Conservation (phyloP, 2,329 filamentous ascomycete species). For the Lachnellula hyalina region DNA sequence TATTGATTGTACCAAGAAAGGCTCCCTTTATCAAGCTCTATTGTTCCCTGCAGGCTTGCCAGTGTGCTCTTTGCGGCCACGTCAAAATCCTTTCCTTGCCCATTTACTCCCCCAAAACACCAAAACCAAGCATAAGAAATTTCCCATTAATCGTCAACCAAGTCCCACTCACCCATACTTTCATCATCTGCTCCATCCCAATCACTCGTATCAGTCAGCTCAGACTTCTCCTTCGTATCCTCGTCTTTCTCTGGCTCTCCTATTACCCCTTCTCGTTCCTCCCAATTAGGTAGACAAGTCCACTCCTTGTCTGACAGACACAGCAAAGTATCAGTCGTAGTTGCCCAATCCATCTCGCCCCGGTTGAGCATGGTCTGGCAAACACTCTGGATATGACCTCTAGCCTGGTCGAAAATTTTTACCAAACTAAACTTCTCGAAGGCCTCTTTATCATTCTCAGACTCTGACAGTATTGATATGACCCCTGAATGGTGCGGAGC, state of each 20-base stretch:
- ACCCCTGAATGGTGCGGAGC: background rate
- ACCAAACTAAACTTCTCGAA: background rate
- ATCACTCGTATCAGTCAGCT: background rate
- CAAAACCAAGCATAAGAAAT: background rate
- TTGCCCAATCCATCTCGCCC: background rate
- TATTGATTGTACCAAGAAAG: background rate
- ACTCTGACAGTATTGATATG: background rate
- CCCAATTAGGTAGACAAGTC: constrained; percentile 59
- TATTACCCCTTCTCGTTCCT: background rate
- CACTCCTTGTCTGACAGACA: constrained; percentile 50
- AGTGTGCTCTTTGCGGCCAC: no score
- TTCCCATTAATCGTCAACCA: background rate
- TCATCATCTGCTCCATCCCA: background rate
- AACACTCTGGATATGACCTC: background rate
- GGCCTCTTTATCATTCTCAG: background rate
- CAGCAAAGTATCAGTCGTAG: constrained; percentile 38
- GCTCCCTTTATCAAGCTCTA: no score
- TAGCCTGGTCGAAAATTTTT: background rate
- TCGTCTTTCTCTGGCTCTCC: background rate
- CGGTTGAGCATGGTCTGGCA: background rate
- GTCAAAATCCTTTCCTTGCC: no score
- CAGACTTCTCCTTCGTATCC: background rate
- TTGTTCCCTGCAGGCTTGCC: no score
- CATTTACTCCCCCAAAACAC: background rate
- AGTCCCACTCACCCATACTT: background rate